Evolutionary conservation across 805 yeast species (phyloP).

Genomic region (Saccharomycopsis babjevae): DNA sequence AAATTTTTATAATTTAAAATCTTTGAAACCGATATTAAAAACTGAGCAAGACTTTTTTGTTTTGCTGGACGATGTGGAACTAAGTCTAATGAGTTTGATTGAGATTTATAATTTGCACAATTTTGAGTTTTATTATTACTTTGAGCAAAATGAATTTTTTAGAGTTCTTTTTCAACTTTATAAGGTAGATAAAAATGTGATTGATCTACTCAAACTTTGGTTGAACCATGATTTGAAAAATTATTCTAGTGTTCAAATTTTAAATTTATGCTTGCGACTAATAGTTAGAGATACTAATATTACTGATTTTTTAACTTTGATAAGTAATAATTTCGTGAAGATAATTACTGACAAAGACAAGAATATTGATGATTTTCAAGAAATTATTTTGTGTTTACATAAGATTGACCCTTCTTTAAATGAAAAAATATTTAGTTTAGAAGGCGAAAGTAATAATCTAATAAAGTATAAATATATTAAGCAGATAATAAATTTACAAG

Average conservation of each 20-base stretch:
- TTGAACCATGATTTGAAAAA: slow-evolving; percentile 23
- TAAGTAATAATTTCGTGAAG: neutral
- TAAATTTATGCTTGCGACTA: slow-evolving; percentile 21
- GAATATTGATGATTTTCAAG: neutral
- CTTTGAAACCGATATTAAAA: neutral
- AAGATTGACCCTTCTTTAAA: neutral
- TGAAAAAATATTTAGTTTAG: neutral
- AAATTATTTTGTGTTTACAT: neutral
- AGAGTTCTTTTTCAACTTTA: slow-evolving; percentile 51
- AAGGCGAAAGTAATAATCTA: neutral
- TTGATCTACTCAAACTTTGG: slow-evolving; percentile 49
- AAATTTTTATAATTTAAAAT: slow-evolving; percentile 33
- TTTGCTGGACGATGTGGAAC: slow-evolving; percentile 52
- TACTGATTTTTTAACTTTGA: neutral
- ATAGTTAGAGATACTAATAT: neutral
- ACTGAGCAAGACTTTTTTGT: slow-evolving; percentile 15
- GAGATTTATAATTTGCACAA: slow-evolving; percentile 52
- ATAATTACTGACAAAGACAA: neutral
- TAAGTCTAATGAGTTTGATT: slow-evolving; percentile 63
- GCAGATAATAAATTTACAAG: neutral
- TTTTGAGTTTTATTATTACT: slow-evolving; percentile 39
- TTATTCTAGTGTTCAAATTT: slow-evolving; percentile 24
- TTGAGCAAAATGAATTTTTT: slow-evolving; percentile 46
- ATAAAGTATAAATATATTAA: neutral
- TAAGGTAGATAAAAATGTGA: slow-evolving; percentile 39